Base-by-base conservation (phyloP, 352 stramenopile species). In the Phytophthora fragariae region DNA sequence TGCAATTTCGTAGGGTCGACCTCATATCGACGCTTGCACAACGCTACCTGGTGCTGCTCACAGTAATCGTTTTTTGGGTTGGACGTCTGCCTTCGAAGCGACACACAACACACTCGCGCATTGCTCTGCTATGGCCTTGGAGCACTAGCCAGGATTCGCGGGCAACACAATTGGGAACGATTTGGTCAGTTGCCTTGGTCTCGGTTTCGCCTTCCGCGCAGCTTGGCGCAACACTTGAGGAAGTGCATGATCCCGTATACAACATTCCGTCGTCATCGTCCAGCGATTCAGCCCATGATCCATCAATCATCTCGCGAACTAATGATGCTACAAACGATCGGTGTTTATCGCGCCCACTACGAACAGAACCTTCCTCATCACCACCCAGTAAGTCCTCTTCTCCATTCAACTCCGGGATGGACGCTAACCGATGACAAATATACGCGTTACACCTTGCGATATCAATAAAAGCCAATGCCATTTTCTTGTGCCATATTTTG, bases 11-110 rank as follows among this genome's bases (percentile, higher is more conserved):
- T 56, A 27, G 6, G 5, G 12, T 64, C 57, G 1, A 64, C 44
- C 5, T 31, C 21, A 19, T 64, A 56, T 14, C 7, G 37, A 6
- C 57, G 57, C 15, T 55, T 64, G 24, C 57, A 64, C 24, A 64
- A 44, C 15, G 39, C 39, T 29, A 64, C 57, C n/a, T 64, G 27
- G 57, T 47, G 39, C 14, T 9, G 19, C 29, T 55, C 41, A 31
- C 57, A 64, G 10, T 37, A 64, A 33, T 64, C 56, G 56, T 53
- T 21, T 46, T 64, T 15, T 64, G 44, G 8, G 57, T 64, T 55
- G 57, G 41, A 31, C 24, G 41, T 44, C 57, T 54, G 24, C 57
- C 33, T 55, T 64, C 39, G 8, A 64, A 64, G 4, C 44, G 41
- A 55, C 57, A 64, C 6, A 64, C 24, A 12, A 31, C 53, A 17